A percentile compares a stretch with the other conserved stretches of the same genome.
phyloP scores from a whole-genome alignment of 805 yeast species.

The Lipomyces orientalis region DNA sequence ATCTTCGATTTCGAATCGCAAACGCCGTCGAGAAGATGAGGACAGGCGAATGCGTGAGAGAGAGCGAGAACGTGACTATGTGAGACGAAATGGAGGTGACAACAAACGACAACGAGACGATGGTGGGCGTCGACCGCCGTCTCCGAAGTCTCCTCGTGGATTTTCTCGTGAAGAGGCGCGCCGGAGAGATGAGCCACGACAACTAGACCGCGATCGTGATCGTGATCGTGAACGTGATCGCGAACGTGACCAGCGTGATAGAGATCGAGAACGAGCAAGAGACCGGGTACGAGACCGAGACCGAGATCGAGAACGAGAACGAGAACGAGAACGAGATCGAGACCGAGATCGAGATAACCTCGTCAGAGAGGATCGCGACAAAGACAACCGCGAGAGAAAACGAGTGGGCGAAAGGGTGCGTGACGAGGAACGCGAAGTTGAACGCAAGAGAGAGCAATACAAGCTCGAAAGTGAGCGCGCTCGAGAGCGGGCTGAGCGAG shows the following conservation, averaged over 20 bases:
- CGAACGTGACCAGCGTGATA: neutral
- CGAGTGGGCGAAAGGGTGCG: constrained; percentile 3
- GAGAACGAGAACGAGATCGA: neutral
- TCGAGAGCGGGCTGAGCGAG: constrained; percentile 19
- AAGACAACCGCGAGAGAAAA: neutral
- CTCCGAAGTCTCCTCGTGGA: neutral
- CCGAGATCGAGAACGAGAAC: constrained; percentile 6
- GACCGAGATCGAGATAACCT: neutral
- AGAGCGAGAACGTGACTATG: neutral
- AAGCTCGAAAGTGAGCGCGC: constrained; percentile 8
- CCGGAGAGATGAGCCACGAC: neutral
- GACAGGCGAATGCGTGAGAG: constrained; percentile 1
- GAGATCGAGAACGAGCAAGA: neutral
- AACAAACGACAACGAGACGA: constrained; percentile 6
- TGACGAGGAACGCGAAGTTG: constrained; percentile 1
- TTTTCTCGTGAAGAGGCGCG: neutral
- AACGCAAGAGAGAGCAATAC: constrained; percentile 10
- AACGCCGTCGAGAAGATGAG: constrained; percentile 22
- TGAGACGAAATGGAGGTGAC: neutral
- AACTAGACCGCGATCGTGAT: neutral
- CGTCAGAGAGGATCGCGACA: neutral
- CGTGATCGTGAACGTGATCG: neutral
- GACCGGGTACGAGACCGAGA: neutral
- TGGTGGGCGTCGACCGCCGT: neutral
- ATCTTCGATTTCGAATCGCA: constrained; percentile 8